Percentiles rank a stretch among this genome's conserved stretches.
These are phyloP conservation scores for Alternaria angustiovoidea DNA, from an alignment of 2,329 filamentous ascomycete species.

Conservation along the genomic window DNA sequence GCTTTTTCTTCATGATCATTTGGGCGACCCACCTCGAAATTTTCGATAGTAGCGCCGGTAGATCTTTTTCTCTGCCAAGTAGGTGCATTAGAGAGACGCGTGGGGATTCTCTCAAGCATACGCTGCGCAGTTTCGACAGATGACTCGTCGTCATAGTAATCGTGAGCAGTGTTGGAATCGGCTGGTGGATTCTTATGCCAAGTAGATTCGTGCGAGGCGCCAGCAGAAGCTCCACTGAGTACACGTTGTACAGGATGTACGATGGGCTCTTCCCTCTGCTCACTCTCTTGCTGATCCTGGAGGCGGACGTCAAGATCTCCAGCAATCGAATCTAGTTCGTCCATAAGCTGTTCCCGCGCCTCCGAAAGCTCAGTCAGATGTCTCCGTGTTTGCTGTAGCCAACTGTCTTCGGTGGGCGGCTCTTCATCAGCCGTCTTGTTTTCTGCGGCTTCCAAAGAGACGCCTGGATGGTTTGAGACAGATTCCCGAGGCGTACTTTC, in stretches of 20 bases:
- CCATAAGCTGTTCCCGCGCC: slow-evolving; percentile 30
- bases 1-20: not conserved
- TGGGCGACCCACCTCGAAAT: not conserved
- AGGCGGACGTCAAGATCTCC: slow-evolving; percentile 38
- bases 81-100: not conserved
- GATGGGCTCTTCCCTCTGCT: not conserved
- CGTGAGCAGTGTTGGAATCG: not conserved
- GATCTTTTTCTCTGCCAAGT: not conserved
- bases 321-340: slow-evolving; percentile 41
- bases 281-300: slow-evolving; percentile 12
- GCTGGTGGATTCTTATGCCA: too few species aligned
- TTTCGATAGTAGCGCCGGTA: not conserved
- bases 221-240: not conserved
- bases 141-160: not conserved
- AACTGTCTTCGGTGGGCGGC: slow-evolving; percentile 22
- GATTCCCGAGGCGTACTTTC: slow-evolving; percentile 21
- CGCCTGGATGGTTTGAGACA: not conserved
- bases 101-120: not conserved
- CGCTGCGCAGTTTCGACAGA: not conserved
- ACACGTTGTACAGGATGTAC: not conserved
- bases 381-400: slow-evolving; percentile 30
- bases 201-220: not conserved
- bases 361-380: slow-evolving; percentile 33
- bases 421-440: slow-evolving; percentile 16
- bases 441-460: slow-evolving; percentile 1